These are phyloP conservation scores for Hygrocybe punicea DNA, from an alignment of 768 basidiomycete species.

Conservation along the genomic window DNA sequence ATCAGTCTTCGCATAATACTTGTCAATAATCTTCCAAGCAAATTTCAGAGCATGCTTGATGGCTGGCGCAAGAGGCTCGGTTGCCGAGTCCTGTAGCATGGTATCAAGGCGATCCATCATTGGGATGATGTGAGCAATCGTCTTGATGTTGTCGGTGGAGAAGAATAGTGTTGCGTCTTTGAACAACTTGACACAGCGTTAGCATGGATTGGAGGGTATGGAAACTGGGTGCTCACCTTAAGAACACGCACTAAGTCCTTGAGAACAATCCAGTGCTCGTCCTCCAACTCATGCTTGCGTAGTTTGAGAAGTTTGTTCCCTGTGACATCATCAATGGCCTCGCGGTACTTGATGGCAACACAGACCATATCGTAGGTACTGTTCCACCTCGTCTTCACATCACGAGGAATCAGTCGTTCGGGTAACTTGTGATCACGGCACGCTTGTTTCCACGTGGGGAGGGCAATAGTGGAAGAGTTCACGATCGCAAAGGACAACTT, in stretches of 20 bases:
- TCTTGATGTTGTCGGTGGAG: constrained; percentile 13
- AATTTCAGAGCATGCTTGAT: constrained; percentile 24
- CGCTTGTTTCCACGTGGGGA: constrained; percentile 27
- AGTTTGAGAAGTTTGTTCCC: constrained; percentile 10
- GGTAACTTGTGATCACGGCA: constrained; percentile 6
- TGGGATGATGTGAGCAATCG: constrained; percentile 22
- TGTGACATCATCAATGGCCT: constrained; percentile 21
- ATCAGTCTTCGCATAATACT: constrained; percentile 34
- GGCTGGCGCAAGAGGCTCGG: constrained; percentile 8
- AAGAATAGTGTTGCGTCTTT: constrained; percentile 8
- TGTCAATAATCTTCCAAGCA: constrained; percentile 29
- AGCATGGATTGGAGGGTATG: neutral
- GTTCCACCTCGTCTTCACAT: neutral
- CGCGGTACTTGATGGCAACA: constrained; percentile 9
- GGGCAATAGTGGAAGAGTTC: constrained; percentile 27
- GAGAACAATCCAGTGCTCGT: constrained; percentile 20
- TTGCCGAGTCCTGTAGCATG: constrained; percentile 12
- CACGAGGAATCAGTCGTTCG: neutral
- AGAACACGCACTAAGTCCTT: constrained; percentile 17
- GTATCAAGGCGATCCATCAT: constrained; percentile 28
- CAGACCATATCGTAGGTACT: too few species aligned
- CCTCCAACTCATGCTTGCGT: constrained; percentile 9
- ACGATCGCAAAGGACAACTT: constrained; percentile 23
- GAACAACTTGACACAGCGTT: constrained; percentile 1
- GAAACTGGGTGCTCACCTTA: constrained; percentile 9